Percentiles rank a stretch among this genome's conserved stretches.
Evolutionary conservation across 495 filamentous ascomycete genomes (phyloP).

Genomic region (Peziza echinospora): DNA sequence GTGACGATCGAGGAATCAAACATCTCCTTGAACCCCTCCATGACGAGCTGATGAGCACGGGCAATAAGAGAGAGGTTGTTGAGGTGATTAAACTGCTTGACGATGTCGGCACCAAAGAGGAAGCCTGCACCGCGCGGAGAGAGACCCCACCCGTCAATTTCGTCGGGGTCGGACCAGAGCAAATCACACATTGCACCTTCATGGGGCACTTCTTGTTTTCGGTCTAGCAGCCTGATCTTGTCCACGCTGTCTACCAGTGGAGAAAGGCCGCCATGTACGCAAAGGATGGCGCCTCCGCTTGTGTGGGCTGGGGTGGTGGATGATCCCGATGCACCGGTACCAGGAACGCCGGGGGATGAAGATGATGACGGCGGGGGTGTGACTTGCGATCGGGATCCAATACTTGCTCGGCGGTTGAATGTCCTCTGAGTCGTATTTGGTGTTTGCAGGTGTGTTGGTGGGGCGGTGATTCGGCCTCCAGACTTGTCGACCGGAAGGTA

Average conservation of each 20-base stretch:
- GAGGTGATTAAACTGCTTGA: slow-evolving; percentile 80
- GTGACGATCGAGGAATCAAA: slow-evolving; percentile 88
- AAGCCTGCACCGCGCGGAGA: slow-evolving; percentile 90
- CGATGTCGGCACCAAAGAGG: slow-evolving; percentile 88
- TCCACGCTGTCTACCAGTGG: slow-evolving; percentile 86
- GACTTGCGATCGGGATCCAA: no score
- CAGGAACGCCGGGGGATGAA: slow-evolving; percentile 38
- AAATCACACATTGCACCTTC: slow-evolving; percentile 98
- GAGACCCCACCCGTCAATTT: slow-evolving; percentile 93
- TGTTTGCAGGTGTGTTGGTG: slow-evolving; percentile 20
- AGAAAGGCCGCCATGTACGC: slow-evolving; percentile 83
- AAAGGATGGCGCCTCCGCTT: slow-evolving; percentile 64
- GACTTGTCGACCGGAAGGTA: slow-evolving; percentile 25
- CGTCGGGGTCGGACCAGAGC: slow-evolving; percentile 93
- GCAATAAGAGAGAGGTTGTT: slow-evolving; percentile 86
- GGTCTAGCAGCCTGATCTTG: slow-evolving; percentile 83
- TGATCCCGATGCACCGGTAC: slow-evolving; percentile 50
- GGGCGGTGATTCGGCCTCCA: slow-evolving; percentile 20
- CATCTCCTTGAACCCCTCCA: slow-evolving; percentile 99
- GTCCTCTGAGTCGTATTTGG: no score
- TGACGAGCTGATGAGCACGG: slow-evolving; percentile 88
- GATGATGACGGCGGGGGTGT: slow-evolving; percentile 6
- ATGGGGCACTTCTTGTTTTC: slow-evolving; percentile 95
- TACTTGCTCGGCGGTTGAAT: no score
- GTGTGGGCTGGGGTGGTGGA: slow-evolving; percentile 25